phyloP scores from a whole-genome alignment of 495 filamentous ascomycete genomes.

The Terfezia boudieri region DNA sequence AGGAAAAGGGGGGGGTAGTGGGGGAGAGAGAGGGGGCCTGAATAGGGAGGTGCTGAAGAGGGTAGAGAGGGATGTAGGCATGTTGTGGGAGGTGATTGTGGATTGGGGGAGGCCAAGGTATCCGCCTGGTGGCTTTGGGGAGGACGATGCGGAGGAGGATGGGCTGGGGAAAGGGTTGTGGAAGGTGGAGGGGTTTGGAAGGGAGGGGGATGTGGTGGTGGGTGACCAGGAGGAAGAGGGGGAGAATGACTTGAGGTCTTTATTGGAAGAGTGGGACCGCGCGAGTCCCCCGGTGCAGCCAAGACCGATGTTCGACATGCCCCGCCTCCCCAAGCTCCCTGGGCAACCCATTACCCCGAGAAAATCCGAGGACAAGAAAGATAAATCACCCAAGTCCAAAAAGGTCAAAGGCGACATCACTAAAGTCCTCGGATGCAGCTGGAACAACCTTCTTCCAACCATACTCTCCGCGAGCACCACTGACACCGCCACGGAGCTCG shows the following conservation, averaged over 20 bases:
- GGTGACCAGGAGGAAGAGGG: conserved; percentile 27
- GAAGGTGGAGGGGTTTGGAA: conserved; percentile 28
- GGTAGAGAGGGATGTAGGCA: conserved; percentile 66
- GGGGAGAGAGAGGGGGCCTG: conserved; percentile 49
- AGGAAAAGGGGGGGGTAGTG: conserved; percentile 75
- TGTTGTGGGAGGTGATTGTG: conserved; percentile 71
- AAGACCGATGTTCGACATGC: conserved; percentile 77
- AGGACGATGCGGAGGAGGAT: conserved; percentile 16
- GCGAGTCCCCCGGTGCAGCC: conserved; percentile 73
- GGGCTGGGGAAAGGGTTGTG: conserved; percentile 22
- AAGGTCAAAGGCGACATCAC: conserved; percentile 36
- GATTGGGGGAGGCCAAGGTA: conserved; percentile 35
- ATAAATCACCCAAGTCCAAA: conserved; percentile 41
- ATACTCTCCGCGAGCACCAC: not conserved
- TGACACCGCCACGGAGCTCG: conserved; percentile 36
- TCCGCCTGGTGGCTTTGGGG: not conserved
- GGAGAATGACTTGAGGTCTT: conserved; percentile 37
- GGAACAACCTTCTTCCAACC: not conserved
- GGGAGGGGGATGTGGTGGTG: not conserved
- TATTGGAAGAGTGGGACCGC: conserved; percentile 70
- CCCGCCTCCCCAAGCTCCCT: conserved; percentile 35
- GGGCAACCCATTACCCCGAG: conserved; percentile 25
- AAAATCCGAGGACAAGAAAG: conserved; percentile 36
- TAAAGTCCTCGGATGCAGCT: not conserved
- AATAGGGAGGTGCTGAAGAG: conserved; percentile 63